Percentiles rank a stretch among this genome's conserved stretches.
Conservation (phyloP, 257 asterid species). For the Solanum stenotomum region DNA sequence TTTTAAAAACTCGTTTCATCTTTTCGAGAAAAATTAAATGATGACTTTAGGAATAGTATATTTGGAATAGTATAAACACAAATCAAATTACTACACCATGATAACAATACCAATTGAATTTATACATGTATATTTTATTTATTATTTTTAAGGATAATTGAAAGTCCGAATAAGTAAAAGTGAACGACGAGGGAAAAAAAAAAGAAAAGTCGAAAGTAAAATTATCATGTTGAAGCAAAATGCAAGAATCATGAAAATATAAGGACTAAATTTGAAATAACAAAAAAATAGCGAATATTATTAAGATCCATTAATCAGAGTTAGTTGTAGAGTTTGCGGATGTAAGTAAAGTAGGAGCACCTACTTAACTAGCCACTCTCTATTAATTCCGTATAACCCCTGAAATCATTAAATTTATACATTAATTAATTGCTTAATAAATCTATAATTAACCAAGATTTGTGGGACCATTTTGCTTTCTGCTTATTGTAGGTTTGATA, state of each 20-base stretch:
- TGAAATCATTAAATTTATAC: neutral
- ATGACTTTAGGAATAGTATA: neutral
- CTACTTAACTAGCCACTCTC: neutral
- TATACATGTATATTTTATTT: too few relatives aligned
- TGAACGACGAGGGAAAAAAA: too few relatives aligned
- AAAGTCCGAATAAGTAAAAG: too few relatives aligned
- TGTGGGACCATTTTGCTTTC: neutral
- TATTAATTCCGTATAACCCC: neutral
- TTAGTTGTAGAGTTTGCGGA: neutral
- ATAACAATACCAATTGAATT: too few relatives aligned
- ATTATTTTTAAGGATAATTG: too few relatives aligned
- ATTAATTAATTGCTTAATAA: neutral
- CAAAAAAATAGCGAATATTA: neutral
- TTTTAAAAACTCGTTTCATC: neutral
- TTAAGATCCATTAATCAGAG: neutral
- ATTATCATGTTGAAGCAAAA: neutral
- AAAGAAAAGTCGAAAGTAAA: neutral
- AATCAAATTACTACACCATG: too few relatives aligned
- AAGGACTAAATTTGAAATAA: neutral
- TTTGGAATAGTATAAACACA: neutral
- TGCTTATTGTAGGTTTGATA: neutral
- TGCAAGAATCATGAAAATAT: neutral
- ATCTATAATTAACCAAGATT: neutral
- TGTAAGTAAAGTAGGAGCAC: neutral
- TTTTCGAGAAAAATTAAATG: neutral